phyloP scores from a whole-genome alignment of 2,329 filamentous ascomycete genomes.

The Pezicula radicicola region DNA sequence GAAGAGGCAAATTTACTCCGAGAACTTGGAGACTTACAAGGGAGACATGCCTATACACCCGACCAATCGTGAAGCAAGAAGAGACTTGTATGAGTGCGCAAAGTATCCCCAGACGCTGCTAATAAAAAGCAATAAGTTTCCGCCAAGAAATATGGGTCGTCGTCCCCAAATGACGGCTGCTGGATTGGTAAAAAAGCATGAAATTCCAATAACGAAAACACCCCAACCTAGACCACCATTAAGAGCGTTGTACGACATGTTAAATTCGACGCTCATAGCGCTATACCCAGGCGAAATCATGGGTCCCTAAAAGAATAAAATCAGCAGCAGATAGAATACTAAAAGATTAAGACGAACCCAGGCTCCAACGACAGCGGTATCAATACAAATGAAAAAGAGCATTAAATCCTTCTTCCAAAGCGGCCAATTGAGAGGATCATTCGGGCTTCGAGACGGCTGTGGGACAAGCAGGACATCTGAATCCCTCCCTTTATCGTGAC shows the following conservation, averaged over 20 bases:
- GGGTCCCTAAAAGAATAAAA: conserved; percentile 15
- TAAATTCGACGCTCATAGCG: conserved; percentile 26
- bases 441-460: conserved; percentile 45
- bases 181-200: conserved; percentile 17
- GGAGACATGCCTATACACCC: conserved; percentile 13
- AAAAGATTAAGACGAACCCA: conserved; percentile 12
- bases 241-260: conserved; percentile 30
- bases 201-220: conserved; percentile 28
- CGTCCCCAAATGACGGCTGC: conserved; percentile 13
- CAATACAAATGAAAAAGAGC: conserved; percentile 33
- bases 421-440: conserved; percentile 50
- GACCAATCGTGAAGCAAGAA: conserved; percentile 10
- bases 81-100: conserved; percentile 8
- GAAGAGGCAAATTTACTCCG: too few relatives aligned
- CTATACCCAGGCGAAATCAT: conserved; percentile 34
- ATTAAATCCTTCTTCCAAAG: conserved; percentile 36
- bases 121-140: conserved; percentile 11
- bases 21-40: neutral
- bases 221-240: conserved; percentile 32
- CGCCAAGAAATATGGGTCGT: conserved; percentile 13
- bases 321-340: neutral
- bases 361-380: conserved; percentile 32
- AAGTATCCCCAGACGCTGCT: conserved; percentile 13
- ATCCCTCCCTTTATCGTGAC: conserved; percentile 11
- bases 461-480: conserved; percentile 46